Conservation (phyloP, 2,329 filamentous ascomycete genomes). For the Nemania sp. region DNA sequence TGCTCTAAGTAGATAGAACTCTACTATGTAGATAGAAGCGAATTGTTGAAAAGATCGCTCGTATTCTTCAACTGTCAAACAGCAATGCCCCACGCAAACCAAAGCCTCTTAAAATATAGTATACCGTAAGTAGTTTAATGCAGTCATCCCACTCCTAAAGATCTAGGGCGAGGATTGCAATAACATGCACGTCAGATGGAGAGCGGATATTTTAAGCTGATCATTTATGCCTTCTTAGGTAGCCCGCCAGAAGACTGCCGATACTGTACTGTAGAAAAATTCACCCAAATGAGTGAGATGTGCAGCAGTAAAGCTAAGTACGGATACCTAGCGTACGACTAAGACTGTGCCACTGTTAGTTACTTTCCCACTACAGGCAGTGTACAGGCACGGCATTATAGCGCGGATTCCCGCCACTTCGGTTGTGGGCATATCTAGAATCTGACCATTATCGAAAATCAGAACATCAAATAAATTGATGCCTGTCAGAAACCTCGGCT, state of each 20-base stretch:
- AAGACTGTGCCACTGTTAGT: neutral
- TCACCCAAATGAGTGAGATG: slow-evolving; percentile 10
- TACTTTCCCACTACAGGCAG: neutral
- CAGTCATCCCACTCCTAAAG: slow-evolving; percentile 6
- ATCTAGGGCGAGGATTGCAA: slow-evolving; percentile 30
- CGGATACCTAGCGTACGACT: too few species aligned
- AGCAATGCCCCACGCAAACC: slow-evolving; percentile 2
- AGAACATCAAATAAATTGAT: neutral
- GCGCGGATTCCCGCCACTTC: slow-evolving; percentile 6
- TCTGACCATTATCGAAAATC: slow-evolving; percentile 17
- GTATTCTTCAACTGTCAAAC: neutral
- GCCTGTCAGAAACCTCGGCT: neutral
- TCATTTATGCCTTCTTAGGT: slow-evolving; percentile 19
- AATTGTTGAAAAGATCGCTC: neutral
- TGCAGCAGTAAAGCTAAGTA: neutral
- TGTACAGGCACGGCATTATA: neutral
- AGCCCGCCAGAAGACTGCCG: slow-evolving; percentile 1
- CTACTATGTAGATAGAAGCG: neutral
- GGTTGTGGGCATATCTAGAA: neutral
- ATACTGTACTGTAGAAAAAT: too few species aligned
- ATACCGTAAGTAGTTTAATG: slow-evolving; percentile 6
- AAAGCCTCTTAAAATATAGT: neutral
- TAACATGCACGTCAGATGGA: slow-evolving; percentile 29
- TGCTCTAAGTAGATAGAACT: neutral
- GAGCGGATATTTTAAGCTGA: slow-evolving; percentile 36